Percentiles rank a stretch among this genome's conserved stretches.
Evolutionary conservation across 306 rosid genomes (phyloP).

Genomic region (Dicorynia guianensis): DNA sequence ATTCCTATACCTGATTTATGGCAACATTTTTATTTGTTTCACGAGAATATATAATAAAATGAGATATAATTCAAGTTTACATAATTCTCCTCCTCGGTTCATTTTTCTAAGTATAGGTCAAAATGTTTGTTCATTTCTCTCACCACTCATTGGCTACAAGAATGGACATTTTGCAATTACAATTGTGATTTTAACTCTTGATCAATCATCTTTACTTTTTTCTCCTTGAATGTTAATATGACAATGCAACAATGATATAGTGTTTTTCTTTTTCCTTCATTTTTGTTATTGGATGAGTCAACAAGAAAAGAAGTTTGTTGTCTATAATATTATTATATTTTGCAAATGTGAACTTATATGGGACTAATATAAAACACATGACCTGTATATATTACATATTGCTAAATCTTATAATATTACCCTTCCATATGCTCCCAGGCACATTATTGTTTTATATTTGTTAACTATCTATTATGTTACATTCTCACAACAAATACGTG

Average conservation of each 20-base stretch:
- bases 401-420: constrained; percentile 84
- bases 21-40: constrained; percentile 3
- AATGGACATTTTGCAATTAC: too few relatives aligned
- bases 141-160: background rate
- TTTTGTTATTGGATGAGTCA: too few relatives aligned
- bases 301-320: too few relatives aligned
- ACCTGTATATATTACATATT: constrained; percentile 90
- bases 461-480: background rate
- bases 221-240: too few relatives aligned
- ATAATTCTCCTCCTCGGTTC: too few relatives aligned
- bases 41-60: background rate
- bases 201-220: background rate
- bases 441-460: constrained; percentile 68
- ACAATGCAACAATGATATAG: too few relatives aligned
- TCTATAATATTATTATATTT: too few relatives aligned
- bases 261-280: background rate
- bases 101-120: background rate
- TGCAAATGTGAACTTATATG: background rate
- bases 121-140: background rate
- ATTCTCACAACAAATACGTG: background rate
- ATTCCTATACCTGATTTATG: constrained; percentile 89
- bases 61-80: background rate
- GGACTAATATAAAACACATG: constrained; percentile 59
- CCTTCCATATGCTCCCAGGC: constrained; percentile 99
- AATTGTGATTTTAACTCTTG: background rate